A percentile compares a stretch with the other conserved stretches of the same genome.
Conservation (phyloP, 177 flowering plant species). For the Vitis hybrid region DNA sequence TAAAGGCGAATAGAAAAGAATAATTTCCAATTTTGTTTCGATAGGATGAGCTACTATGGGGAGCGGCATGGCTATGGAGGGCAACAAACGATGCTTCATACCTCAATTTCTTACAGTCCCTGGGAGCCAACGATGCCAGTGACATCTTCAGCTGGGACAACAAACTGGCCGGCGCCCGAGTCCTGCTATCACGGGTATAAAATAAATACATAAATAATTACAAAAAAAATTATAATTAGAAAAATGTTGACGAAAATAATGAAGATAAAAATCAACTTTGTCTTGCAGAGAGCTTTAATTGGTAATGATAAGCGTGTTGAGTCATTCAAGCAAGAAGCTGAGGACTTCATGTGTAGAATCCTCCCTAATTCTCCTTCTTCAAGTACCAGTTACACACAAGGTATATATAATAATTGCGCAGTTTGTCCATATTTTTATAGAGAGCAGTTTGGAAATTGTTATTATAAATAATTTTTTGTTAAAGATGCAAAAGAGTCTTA, state of each 20-base stretch:
- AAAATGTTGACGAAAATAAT: too few species aligned
- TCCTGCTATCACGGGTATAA: constrained; percentile 76
- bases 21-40: neutral
- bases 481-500: too few species aligned
- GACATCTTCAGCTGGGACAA: constrained; percentile 96
- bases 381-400: constrained; percentile 57
- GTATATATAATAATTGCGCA: constrained; percentile 17
- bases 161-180: constrained; percentile 81
- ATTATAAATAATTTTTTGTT: too few species aligned
- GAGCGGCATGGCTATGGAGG: constrained; percentile 82
- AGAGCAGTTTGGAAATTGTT: neutral
- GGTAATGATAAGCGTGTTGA: constrained; percentile 32
- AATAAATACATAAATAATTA: neutral
- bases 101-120: constrained; percentile 40
- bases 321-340: constrained; percentile 40
- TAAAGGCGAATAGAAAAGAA: neutral
- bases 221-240: too few species aligned
- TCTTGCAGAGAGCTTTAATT: constrained; percentile 49
- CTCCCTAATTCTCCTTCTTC: constrained; percentile 58
- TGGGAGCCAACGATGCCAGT: constrained; percentile 52
- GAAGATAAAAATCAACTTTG: neutral
- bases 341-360: constrained; percentile 58
- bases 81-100: constrained; percentile 66
- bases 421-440: neutral
- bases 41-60: constrained; percentile 95